Base-by-base conservation (phyloP, 78 protist genomes). In the Reticulomyxa filosa region DNA sequence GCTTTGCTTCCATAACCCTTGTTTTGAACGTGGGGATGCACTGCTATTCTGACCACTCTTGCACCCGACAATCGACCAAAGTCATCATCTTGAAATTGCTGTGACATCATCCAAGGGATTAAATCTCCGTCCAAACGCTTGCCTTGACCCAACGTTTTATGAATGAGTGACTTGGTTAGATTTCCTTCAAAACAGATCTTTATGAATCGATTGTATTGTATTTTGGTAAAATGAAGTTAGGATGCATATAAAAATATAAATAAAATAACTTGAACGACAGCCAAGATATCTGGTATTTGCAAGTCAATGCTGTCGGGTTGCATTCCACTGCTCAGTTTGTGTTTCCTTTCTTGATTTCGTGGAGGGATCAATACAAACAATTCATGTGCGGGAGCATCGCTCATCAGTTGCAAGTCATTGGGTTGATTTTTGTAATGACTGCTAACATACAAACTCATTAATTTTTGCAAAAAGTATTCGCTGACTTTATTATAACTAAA, bases 341-440 rank as follows among this genome's bases (percentile, higher is more conserved):
- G 33, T 20, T 20, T 26, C 36, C 64, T 39, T 39, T 23, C 38
- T 57, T 26, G 11, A 37, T 57, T 26, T n/a, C n/a, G n/a, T n/a
- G n/a, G n/a, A n/a, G n/a, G n/a, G n/a, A 42, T 20, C 48, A 42
- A 42, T 13, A 42, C 48, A 42, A 42, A 42, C 48, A 42, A 42
- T 38, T 80, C 87, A 39, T 97, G 99, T 25, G 93, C 84, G 0
- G 99, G 99, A 1, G 99, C 96, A 46, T 97, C 99, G 2, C 89
- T 42, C 68, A 97, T 30, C 20, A 97, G 75, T 57, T 84, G 94
- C n/a, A 97, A 72, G 75, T 97, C 99, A 78, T 95, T 89, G 17
- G 99, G 99, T 23, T 89, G 37, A 76, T 95, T 95, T 62, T 88
- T 87, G 82, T 96, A 96, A 80, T 96, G 99, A n/a, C n/a, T n/a